These are phyloP conservation scores for Jamesozyma piceae DNA, from an alignment of 805 yeast species.

Conservation along the genomic window DNA sequence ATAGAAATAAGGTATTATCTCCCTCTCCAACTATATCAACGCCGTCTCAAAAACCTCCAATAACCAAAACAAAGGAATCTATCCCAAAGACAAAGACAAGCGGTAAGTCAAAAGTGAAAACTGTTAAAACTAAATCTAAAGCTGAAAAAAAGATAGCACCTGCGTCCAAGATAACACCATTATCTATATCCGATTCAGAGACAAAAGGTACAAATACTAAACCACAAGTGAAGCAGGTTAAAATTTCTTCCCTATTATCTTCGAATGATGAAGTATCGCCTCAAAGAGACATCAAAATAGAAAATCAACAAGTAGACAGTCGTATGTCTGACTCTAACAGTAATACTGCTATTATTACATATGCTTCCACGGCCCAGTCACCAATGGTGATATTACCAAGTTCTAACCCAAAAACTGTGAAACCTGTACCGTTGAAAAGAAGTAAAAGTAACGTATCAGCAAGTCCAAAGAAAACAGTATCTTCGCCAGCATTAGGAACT, in stretches of 20 bases:
- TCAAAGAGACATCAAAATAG: not conserved
- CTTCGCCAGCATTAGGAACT: not conserved
- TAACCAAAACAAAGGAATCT: not conserved
- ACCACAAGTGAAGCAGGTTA: conserved; percentile 12
- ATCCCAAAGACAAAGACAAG: conserved; percentile 2
- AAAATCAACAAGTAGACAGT: not conserved
- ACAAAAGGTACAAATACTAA: not conserved
- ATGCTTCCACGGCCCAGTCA: not conserved
- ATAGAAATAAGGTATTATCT: conserved; percentile 20
- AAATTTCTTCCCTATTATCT: conserved; percentile 15
- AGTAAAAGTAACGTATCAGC: conserved; percentile 2
- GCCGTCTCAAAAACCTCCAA: not conserved
- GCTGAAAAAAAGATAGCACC: not conserved
- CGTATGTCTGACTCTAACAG: not conserved
- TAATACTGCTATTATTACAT: not conserved
- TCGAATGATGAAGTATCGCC: not conserved
- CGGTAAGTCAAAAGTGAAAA: not conserved
- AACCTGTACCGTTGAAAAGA: conserved; percentile 2
- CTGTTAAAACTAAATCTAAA: not conserved
- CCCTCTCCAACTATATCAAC: conserved; percentile 8
- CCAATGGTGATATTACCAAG: not conserved
- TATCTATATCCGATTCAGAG: not conserved
- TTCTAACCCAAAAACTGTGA: not conserved
- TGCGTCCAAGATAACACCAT: not conserved
- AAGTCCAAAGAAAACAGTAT: not conserved